Percentiles rank a stretch among this genome's conserved stretches.
phyloP scores from a whole-genome alignment of 345 rosid species.

The Odontarrhena argentea region DNA sequence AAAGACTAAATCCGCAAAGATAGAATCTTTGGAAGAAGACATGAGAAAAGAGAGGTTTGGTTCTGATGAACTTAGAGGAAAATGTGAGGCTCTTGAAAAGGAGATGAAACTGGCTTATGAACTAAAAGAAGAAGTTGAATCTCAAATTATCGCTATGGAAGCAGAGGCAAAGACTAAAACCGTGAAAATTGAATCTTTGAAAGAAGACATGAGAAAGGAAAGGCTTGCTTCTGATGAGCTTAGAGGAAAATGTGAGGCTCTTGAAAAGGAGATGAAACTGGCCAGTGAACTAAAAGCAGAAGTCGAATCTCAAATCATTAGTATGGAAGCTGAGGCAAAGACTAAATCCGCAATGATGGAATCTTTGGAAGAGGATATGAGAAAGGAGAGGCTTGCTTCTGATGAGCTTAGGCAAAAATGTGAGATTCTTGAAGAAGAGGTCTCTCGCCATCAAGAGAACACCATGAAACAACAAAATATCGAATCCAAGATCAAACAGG shows the following conservation, averaged over 20 bases:
- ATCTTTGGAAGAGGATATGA: slow-evolving; percentile 59
- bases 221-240: slow-evolving; percentile 54
- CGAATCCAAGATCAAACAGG: slow-evolving; percentile 89
- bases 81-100: slow-evolving; percentile 69
- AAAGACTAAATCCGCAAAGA: slow-evolving; percentile 49
- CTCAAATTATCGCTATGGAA: slow-evolving; percentile 57
- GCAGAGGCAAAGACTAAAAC: slow-evolving; percentile 50
- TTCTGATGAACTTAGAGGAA: slow-evolving; percentile 50
- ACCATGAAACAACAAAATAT: slow-evolving; percentile 46
- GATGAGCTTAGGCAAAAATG: slow-evolving; percentile 56
- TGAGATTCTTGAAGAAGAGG: slow-evolving; percentile 67
- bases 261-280: slow-evolving; percentile 59
- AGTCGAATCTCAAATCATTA: slow-evolving; percentile 58
- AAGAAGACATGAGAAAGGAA: slow-evolving; percentile 63
- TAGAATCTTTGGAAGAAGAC: slow-evolving; percentile 60
- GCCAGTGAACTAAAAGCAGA: slow-evolving; percentile 45
- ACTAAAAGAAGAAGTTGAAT: slow-evolving; percentile 54
- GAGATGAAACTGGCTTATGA: slow-evolving; percentile 41
- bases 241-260: slow-evolving; percentile 52
- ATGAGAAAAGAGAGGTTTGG: slow-evolving; percentile 55
- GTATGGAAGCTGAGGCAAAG: slow-evolving; percentile 54
- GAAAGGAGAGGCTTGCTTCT: slow-evolving; percentile 57
- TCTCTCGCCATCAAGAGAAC: slow-evolving; percentile 59
- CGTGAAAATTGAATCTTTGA: slow-evolving; percentile 53
- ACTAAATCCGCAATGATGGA: slow-evolving; percentile 52